Base-by-base conservation (phyloP, 345 rosid genomes). In the Acer saccharum region DNA sequence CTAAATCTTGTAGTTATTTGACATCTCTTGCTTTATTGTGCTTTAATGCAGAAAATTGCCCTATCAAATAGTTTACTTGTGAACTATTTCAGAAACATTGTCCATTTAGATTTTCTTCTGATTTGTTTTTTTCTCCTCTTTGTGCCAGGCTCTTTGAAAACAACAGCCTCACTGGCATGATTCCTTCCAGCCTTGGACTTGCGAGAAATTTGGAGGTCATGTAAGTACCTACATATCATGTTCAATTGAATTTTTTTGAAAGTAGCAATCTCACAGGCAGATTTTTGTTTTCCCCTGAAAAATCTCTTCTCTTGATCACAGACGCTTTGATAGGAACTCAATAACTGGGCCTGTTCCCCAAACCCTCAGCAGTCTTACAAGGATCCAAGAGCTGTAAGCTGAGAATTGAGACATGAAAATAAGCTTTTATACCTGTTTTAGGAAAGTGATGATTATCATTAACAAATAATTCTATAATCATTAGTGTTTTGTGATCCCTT, bases 241-340 rank as follows among this genome's bases (percentile, higher is more conserved):
- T 21, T 20, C 64, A 20, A n/a, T 20, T 20, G 64, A 21, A 60
- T 60, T 20, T 43, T 4, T 20, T 93, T 65, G 95, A 90, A 4
- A 83, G 85, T 81, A 95, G 90, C 86, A 78, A 74, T 35, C 86
- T 95, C 62, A 71, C 68, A 0, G 95, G 97, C 1, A 12, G n/a
- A 17, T 13, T 32, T 41, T 84, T 39, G 85, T 55, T 16, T 17
- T 18, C 32, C 21, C 60, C 50, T 41, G 12, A 73, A 25, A 55
- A 8, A 35, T 64, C 11, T 35, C 14, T 66, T 46, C 75, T 69
- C 20, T 16, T 54, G 44, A 27, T n/a, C 78, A 32, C 84, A 94
- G 98, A 39, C 97, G 99, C 72, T 81, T 95, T 66, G 98, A 93
- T 71, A 77, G 81, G 73, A 95, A 95, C 76, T 78, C 18, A 29